Base-by-base conservation (phyloP, 768 basidiomycete genomes). In the Lactarius akahatsu region DNA sequence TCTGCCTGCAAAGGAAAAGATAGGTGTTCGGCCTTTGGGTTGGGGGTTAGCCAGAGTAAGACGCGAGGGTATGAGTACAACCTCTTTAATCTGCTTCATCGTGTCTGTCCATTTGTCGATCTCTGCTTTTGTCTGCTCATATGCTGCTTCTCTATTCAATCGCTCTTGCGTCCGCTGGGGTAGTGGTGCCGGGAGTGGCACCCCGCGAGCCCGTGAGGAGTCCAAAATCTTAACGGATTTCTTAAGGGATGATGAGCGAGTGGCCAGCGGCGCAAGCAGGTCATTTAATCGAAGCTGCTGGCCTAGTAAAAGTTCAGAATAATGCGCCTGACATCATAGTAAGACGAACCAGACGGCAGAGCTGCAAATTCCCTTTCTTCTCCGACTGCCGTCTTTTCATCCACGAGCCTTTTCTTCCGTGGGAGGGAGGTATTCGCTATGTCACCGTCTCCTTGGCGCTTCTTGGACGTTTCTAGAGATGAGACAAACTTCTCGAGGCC, bases 21-120 rank as follows among this genome's bases (percentile, higher is more conserved):
- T 47, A 95, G 77, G 76, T 94, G 90, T 66, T 95, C 92, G 5
- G 92, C 92, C 89, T 92, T 66, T 8, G 67, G 41, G 11, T 23
- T 26, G 40, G 68, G 62, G 18, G 57, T 54, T 40, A 50, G 50
- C 6, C 45, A 57, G 15, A 18, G 36, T 28, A 7, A 61, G 34
- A 18, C 28, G 10, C 40, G 41, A 43, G 36, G 10, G 10, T 34
- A 13, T 59, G 4, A 23, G 34, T 66, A 58, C 80, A 61, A 91
- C 92, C 79, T 98, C 93, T 70, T 89, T 88, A 70, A 99, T 94
- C 26, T 86, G 84, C 76, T 91, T 92, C 90, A 98, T 96, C 3
- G 93, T 92, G 6, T 85, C 87, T 32, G 85, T 85, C 97, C 96
- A 98, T 79, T 96, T 97, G 69, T 91, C 86, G 2, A 96, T 90